Evolutionary conservation across 2,329 filamentous ascomycete genomes (phyloP).

Genomic region (Ophiosphaerella herpotricha): DNA sequence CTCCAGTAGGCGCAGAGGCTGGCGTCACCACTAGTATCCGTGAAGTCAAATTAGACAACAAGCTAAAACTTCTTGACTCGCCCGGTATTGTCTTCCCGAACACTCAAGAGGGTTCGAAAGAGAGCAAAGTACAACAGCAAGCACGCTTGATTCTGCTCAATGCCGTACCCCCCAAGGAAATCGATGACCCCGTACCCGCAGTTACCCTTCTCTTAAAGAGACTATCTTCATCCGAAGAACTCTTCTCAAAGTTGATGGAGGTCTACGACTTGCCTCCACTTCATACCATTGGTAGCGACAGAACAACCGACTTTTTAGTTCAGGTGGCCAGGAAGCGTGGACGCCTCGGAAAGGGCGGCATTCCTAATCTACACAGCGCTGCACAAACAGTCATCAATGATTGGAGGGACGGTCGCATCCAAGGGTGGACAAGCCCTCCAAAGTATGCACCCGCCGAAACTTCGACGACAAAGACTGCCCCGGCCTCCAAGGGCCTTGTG

Average conservation of each 20-base stretch:
- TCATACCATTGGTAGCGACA: constrained; percentile 69
- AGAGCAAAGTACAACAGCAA: constrained; percentile 68
- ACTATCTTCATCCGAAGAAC: constrained; percentile 71
- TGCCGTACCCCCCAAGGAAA: constrained; percentile 90
- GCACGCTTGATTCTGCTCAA: constrained; percentile 87
- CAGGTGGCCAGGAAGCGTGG: constrained; percentile 95
- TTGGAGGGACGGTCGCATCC: constrained; percentile 93
- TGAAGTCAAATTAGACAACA: constrained; percentile 91
- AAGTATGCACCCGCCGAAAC: constrained; percentile 61
- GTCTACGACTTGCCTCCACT: constrained; percentile 86
- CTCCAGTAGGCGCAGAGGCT: constrained; percentile 87
- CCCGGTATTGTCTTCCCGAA: constrained; percentile 94
- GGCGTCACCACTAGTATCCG: constrained; percentile 89
- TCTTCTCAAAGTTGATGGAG: constrained; percentile 77
- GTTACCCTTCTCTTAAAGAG: constrained; percentile 83
- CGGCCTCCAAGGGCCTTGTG: constrained; percentile 37
- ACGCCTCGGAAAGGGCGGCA: constrained; percentile 81
- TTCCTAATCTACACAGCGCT: constrained; percentile 85
- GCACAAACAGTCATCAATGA: constrained; percentile 95
- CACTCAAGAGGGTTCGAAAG: constrained; percentile 51
- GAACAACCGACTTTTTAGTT: constrained; percentile 87
- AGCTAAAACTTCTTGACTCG: constrained; percentile 89
- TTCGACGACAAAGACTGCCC: constrained; percentile 46
- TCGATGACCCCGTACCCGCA: constrained; percentile 87
- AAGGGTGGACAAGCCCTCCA: constrained; percentile 86